Evolutionary conservation across 148 eudicot species (phyloP), one percentile per base, ranked within the genome.

Genomic region (Linanthus parryae): DNA sequence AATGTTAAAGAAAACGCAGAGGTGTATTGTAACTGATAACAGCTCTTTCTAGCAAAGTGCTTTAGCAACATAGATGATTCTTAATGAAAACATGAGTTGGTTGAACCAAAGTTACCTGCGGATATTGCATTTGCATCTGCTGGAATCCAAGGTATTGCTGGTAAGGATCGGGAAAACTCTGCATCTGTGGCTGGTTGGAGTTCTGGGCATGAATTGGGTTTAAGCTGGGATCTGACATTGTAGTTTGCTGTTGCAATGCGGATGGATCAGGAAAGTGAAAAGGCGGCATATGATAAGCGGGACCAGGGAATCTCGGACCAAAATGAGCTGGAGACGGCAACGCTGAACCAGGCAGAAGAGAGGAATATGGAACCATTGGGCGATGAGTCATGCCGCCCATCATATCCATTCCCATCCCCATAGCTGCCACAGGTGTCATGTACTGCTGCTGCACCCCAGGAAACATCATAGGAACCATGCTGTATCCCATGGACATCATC

Each of bases 401-500:
- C 85, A 77, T 75, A 0, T 71, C 75, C 77, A 76, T 81, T 0
- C 81, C 82, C 74, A 66, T 66, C 0, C 72, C 66, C 56, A 58
- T 57, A 2, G n/a, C n/a, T n/a, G 74, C 81, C 74, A 71, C 58
- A 2, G 71, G 68, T 25, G 78, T 74, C 84, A 78, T 78, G 70
- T 67, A 87, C n/a, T n/a, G n/a, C 37, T 70, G 95, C 46, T 77
- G 95, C 57, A 80, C 56, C 2, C 91, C 84, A 5, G 92, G 92
- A 66, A 59, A 83, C 92, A 87, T 80, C 88, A 87, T 62, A 2
- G 95, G 95, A 23, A 87, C 69, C 79, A 87, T 80, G 51, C 85
- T 68, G 48, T 77, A 75, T 46, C 96, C 88, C 88, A 81, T 83
- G 30, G 96, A 73, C 88, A 84, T 77, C 84, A 84, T 84, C 94